A percentile compares a stretch with the other conserved stretches of the same genome.
These are phyloP conservation scores for Populus tremula DNA, from an alignment of 345 rosid genomes.

Conservation along the genomic window DNA sequence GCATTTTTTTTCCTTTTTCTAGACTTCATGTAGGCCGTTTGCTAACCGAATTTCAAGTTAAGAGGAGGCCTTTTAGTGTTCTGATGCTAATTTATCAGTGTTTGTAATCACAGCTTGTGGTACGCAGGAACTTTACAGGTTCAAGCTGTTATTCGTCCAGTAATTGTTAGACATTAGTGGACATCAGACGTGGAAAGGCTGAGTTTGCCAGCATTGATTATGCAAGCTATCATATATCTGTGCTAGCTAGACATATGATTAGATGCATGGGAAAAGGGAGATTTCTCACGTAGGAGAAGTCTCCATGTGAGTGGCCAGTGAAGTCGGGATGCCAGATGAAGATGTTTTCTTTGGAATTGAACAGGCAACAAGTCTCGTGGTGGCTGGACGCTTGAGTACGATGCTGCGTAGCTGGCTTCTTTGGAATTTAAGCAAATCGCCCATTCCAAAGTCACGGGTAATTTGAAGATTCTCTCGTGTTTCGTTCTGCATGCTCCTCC, in stretches of 20 bases:
- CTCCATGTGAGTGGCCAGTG: neutral
- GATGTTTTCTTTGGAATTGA: neutral
- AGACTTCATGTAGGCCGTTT: constrained; percentile 4
- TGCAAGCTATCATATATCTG: neutral
- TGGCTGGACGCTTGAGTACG: neutral
- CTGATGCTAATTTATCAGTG: neutral
- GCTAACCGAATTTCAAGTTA: neutral
- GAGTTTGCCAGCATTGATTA: constrained; percentile 21
- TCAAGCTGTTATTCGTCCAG: neutral
- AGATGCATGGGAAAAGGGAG: neutral
- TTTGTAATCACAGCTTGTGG: neutral
- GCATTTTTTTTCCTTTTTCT: neutral
- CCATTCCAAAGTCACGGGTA: neutral
- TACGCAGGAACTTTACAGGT: neutral
- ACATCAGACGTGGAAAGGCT: neutral
- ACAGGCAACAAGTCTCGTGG: neutral
- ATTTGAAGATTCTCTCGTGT: neutral
- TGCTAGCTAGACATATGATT: neutral
- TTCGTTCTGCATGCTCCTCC: neutral
- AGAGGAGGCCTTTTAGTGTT: neutral
- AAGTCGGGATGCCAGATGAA: neutral
- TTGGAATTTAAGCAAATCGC: neutral
- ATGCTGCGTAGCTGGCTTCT: neutral
- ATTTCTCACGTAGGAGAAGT: neutral
- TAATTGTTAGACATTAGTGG: neutral